Evolutionary conservation across 2,329 filamentous ascomycete genomes (phyloP), one percentile per base, ranked within the genome.

Genomic region (Apiospora saccharicola): DNA sequence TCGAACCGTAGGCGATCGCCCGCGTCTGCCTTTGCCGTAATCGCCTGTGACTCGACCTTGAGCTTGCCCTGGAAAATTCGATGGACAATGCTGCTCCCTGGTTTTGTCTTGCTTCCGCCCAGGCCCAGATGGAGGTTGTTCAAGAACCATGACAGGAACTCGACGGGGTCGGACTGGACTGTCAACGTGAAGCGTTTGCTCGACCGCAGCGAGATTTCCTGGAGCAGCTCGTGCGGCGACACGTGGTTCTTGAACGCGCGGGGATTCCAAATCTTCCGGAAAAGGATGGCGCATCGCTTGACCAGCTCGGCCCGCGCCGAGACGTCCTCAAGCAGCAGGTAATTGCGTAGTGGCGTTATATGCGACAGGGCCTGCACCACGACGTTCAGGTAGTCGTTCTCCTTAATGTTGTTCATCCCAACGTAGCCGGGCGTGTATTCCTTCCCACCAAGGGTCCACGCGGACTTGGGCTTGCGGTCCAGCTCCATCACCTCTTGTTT

Each of bases 361-460:
- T 99, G 96, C 3, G 96, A 92, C 49, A 99, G 88, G 8, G 95
- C 92, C 82, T 99, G 96, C 68, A 97, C 92, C 3, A 98, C 90
- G 37, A 98, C 96, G 80, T 99, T 99, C 80, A 98, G 89, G 84
- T 99, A 99, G 85, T 99, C 96, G 84, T 99, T 99, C 72, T 96
- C 94, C 83, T 99, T 99, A 87, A 99, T 98, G 84, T 99, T 99
- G 88, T 99, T 99, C 94, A 99, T 97, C 76, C 96, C 96, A 74
- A 99, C 94, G 81, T 95, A 99, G 7, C 96, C 96, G 26, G 96
- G 96, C 76, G 92, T 92, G 83, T 99, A 99, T 80, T 93, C 91
- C 82, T 93, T 94, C 75, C 94, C 94, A 69, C 88, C 87, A 57
- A 98, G 87, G 78, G 97, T 96, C 89, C 92, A 95, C 64, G 90